Evolutionary conservation across 1,284 basidiomycete species (phyloP), one percentile per base, ranked within the genome.

Genomic region (Cutaneotrichosporon sp.): DNA sequence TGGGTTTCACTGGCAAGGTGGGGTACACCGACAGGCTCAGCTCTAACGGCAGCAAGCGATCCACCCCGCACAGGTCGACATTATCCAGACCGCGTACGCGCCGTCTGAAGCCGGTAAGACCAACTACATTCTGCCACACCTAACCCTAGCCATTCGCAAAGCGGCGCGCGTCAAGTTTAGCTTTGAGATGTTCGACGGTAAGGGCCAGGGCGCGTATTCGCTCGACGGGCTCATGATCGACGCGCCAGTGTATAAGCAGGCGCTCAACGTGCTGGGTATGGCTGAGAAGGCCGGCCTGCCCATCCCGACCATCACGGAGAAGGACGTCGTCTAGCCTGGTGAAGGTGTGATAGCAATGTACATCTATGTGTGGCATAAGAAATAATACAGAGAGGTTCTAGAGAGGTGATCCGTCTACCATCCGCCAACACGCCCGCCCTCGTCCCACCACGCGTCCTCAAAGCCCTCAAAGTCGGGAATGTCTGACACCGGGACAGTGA

Each of bases 1-100:
- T 92, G 9, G 90, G 90, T 0, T 93, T 90, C 65, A 86, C 84
- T 22, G 90, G 90, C 44, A 94, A 94, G 80, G 88, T 84, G 56
- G 22, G 72, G 59, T 0, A n/a, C 14, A 15, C 13, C 8, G 23
- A 8, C 4, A 17, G 8, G 36, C 15, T 38, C 15, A 15, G 26
- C 23, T 43, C 17, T 35, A 36, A 7, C 34, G 21, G 35, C 61
- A 91, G 87, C 92, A 96, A 88, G 90, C 88, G 1, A 94, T 97
- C 48, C 93, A 97, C 74, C 92, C 93, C 0, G 78, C 77, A 13
- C 93, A 97, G 73, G 83, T 96, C 4, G 81, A 82, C 20, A 77
- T 80, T 5, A 90, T 94, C 37, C 88, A 92, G 61, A 74, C 79
- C 4, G 85, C 84, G 0, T 97, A 88, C 69, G 82, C 88, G 0